Evolutionary conservation across 192 early-diverging fungal genomes (phyloP).

Genomic region (Umbelopsis sp.): DNA sequence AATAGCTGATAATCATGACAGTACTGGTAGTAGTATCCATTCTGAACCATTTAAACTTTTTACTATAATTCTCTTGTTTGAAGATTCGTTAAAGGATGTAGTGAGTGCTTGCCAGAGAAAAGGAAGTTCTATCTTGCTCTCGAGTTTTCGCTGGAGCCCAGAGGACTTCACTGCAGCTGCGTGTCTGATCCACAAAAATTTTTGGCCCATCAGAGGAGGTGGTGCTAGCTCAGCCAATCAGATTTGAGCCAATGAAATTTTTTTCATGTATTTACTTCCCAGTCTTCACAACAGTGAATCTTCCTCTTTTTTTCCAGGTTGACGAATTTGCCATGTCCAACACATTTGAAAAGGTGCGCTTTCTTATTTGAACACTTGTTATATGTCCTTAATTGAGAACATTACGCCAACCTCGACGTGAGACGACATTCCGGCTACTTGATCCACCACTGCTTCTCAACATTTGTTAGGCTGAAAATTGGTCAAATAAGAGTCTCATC

Average conservation of each 20-base stretch:
- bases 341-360: conserved; percentile 20
- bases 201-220: too few relatives aligned
- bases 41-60: too few relatives aligned
- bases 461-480: neutral
- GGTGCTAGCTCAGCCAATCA: neutral
- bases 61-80: too few relatives aligned
- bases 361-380: neutral
- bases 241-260: conserved; percentile 12
- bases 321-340: conserved; percentile 21
- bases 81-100: too few relatives aligned
- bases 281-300: neutral
- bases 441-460: neutral
- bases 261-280: neutral
- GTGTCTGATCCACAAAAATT: too few relatives aligned
- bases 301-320: conserved; percentile 20
- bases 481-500: neutral
- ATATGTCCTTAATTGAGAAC: neutral
- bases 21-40: too few relatives aligned
- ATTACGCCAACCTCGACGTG: neutral
- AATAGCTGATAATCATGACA: too few relatives aligned
- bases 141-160: too few relatives aligned
- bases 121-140: too few relatives aligned
- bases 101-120: too few relatives aligned
- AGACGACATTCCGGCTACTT: neutral
- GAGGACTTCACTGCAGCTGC: neutral